These are phyloP conservation scores for Dendryphion nanum DNA, from an alignment of 2,329 filamentous ascomycete species.

Conservation along the genomic window DNA sequence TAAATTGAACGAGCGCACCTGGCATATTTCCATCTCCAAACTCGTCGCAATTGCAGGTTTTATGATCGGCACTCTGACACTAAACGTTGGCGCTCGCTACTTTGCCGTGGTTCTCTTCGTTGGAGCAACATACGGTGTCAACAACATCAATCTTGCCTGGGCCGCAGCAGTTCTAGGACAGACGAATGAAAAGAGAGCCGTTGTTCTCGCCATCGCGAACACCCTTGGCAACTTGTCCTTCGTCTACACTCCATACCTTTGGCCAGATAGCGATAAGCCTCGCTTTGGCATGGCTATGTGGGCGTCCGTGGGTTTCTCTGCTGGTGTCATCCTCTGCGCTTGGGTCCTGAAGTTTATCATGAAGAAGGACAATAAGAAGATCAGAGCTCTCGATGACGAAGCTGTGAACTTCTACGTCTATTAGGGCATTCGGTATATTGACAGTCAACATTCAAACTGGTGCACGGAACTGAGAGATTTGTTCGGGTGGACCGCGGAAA, in stretches of 20 bases:
- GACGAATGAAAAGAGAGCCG: slow-evolving; percentile 43
- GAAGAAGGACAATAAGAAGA: slow-evolving; percentile 18
- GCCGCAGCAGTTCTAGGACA: slow-evolving; percentile 38
- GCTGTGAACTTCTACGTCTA: slow-evolving; percentile 7
- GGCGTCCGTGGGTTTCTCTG: slow-evolving; percentile 17
- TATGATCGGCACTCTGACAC: slow-evolving; percentile 21
- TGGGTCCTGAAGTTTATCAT: slow-evolving; percentile 17
- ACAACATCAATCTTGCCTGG: slow-evolving; percentile 41
- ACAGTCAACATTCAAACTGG: too few relatives aligned
- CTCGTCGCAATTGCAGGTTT: slow-evolving; percentile 28
- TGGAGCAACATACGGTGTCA: slow-evolving; percentile 28
- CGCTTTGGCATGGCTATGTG: slow-evolving; percentile 17
- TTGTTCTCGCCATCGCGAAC: slow-evolving; percentile 41
- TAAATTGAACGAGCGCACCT: slow-evolving; percentile 29
- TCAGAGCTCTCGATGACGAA: slow-evolving; percentile 4
- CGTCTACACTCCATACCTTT: slow-evolving; percentile 34
- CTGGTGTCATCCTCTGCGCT: slow-evolving; percentile 12
- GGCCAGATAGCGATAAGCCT: slow-evolving; percentile 19
- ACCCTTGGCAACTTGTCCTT: slow-evolving; percentile 39
- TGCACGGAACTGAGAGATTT: too few relatives aligned
- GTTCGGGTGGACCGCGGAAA: too few relatives aligned
- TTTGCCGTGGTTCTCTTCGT: slow-evolving; percentile 34
- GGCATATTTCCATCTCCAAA: slow-evolving; percentile 30
- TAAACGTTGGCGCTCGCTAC: slow-evolving; percentile 30
- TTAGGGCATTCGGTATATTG: too few relatives aligned